Evolutionary conservation across 805 yeast species (phyloP).

Genomic region (Suhomyces sp.): DNA sequence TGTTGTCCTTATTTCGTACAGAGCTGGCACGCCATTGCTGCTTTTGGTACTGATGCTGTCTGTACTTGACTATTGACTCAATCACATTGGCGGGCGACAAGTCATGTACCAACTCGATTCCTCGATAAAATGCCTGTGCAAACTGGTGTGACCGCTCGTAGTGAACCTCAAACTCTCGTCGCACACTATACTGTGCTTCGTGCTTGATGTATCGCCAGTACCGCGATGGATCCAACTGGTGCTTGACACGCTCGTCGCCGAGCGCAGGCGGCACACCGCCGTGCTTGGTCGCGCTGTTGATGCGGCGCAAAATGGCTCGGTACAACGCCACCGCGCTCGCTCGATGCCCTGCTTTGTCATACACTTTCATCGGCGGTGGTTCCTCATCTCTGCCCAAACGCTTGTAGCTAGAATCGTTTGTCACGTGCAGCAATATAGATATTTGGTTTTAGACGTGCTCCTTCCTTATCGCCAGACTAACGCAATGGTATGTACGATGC

Average conservation of each 20-base stretch:
- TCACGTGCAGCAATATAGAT: not conserved
- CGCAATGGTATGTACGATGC: not conserved
- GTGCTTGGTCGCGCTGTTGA: not conserved
- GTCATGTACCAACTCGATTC: not conserved
- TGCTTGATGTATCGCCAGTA: constrained; percentile 1
- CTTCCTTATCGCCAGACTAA: not conserved
- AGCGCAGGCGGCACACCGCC: not conserved
- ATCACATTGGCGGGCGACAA: not conserved
- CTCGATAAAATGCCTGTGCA: not conserved
- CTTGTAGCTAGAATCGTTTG: not conserved
- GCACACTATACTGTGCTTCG: constrained; percentile 2
- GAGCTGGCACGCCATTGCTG: constrained; percentile 19
- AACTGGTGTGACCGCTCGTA: not conserved
- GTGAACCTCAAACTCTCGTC: not conserved
- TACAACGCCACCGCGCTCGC: not conserved
- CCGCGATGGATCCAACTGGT: not conserved
- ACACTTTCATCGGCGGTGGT: not conserved
- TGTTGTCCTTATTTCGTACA: constrained; percentile 1
- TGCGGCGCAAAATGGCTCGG: constrained; percentile 3
- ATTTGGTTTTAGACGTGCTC: not conserved
- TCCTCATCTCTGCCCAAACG: not conserved
- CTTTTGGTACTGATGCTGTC: constrained; percentile 2
- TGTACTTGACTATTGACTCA: not conserved
- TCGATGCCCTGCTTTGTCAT: constrained; percentile 1
- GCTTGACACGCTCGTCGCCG: not conserved